Base-by-base conservation (phyloP, 2,329 filamentous ascomycete genomes). In the Calonectria honghensis region DNA sequence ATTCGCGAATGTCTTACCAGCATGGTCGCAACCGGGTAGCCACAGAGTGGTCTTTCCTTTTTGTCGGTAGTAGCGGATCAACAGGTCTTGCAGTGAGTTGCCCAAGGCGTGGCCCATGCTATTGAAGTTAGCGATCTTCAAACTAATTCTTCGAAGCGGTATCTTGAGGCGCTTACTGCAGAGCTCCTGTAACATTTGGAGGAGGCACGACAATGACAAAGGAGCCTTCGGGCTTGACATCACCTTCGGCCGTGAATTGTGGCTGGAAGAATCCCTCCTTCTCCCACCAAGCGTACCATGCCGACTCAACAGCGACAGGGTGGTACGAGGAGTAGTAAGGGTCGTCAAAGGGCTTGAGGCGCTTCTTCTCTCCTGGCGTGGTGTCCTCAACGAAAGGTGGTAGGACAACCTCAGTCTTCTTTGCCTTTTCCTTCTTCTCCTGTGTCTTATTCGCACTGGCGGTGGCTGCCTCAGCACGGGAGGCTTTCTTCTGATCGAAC, bases 201-300 rank as follows among this genome's bases (percentile, higher is more conserved):
- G 97, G 97, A 69, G 97, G 97, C 74, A 98, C 94, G 2, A 96
- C 92, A 81, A 99, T 97, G 79, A 98, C 95, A 82, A 98, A 99
- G 81, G 91, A 92, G 66, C 96, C 96, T 79, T 93, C 91, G 14
- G 93, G 90, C 87, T 96, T 96, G 83, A 96, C 92, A 73, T 94
- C 93, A 80, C 94, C 95, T 79, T 97, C 93, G 41, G 90, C 84
- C 59, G 90, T 92, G 85, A 96, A 94, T 83, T 96, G 91, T 45
- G 96, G 96, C 88, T 96, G 91, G 89, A 98, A 98, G 87, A 97
- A 97, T 68, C 95, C 96, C 79, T 95, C 91, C 88, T 97, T 94
- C 89, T 98, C 95, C 97, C 97, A 99, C 96, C 96, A 99, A 77
- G 94, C 91, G 82, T 98, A 97, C 92, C 96, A 98, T 18, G 95